A percentile compares a stretch with the other conserved stretches of the same genome.
Conservation (phyloP, 768 basidiomycete genomes). For the Cyathus striatus region DNA sequence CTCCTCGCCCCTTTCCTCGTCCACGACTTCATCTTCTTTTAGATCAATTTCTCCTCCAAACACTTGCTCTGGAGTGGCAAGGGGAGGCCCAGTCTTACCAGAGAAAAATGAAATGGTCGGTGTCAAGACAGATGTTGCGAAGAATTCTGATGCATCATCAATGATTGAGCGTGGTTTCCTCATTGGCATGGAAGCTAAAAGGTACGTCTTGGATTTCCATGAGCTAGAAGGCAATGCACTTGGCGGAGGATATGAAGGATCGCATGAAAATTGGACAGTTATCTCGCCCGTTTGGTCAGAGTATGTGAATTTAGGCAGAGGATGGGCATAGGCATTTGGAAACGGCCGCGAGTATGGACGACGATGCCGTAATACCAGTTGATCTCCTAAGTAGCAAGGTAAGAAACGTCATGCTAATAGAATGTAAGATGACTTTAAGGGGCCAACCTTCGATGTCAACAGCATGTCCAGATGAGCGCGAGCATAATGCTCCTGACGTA, state of each 20-base stretch:
- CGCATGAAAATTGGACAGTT: constrained; percentile 50
- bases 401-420: not conserved
- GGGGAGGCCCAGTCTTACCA: constrained; percentile 25
- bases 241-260: constrained; percentile 57
- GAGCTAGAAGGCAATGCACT: constrained; percentile 26
- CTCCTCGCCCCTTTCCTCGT: constrained; percentile 75
- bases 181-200: constrained; percentile 62
- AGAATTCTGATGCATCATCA: constrained; percentile 64
- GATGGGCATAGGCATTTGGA: constrained; percentile 75
- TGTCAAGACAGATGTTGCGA: constrained; percentile 53
- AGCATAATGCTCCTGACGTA: constrained; percentile 69
- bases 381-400: constrained; percentile 40
- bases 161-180: constrained; percentile 65
- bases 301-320: constrained; percentile 68
- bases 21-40: constrained; percentile 71
- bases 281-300: constrained; percentile 51
- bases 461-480: constrained; percentile 75
- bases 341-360: constrained; percentile 73
- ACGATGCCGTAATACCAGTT: constrained; percentile 69
- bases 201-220: constrained; percentile 58
- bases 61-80: constrained; percentile 62
- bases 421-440: not conserved
- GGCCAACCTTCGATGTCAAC: constrained; percentile 68
- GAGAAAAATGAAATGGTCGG: constrained; percentile 50
- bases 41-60: constrained; percentile 66